phyloP scores from a whole-genome alignment of 169 alveolate genomes.

The Cryptosporidium baileyi region DNA sequence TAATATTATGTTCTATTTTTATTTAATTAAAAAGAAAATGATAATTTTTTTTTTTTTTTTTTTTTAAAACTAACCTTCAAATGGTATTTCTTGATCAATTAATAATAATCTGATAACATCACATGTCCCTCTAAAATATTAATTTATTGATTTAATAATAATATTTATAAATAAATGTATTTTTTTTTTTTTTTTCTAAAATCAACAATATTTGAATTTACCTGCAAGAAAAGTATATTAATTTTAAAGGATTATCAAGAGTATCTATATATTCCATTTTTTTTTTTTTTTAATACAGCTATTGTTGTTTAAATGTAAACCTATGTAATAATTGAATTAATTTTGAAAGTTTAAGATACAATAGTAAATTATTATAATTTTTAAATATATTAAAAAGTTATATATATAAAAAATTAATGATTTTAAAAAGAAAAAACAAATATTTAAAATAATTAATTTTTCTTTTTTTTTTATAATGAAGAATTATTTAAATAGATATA shows the following conservation, averaged over 20 bases:
- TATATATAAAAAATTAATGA: no score
- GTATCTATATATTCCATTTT: slow-evolving; percentile 17
- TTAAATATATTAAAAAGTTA: no score
- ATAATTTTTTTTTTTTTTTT: no score
- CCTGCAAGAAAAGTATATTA: slow-evolving; percentile 62
- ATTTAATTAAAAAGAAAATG: background rate
- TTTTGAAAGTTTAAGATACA: no score
- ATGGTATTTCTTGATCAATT: slow-evolving; percentile 50
- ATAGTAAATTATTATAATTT: no score
- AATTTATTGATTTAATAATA: background rate
- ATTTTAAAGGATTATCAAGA: slow-evolving; percentile 27
- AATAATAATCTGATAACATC: slow-evolving; percentile 46
- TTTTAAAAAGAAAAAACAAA: no score
- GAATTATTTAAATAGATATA: no score
- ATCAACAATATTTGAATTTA: background rate
- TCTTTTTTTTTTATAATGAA: no score
- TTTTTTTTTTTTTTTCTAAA: background rate
- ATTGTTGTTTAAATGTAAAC: no score
- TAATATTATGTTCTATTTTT: slow-evolving; percentile 33
- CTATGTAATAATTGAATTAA: no score
- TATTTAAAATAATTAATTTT: no score
- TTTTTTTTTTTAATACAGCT: no score
- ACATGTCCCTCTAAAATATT: slow-evolving; percentile 53
- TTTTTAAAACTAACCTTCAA: slow-evolving; percentile 20
- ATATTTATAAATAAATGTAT: background rate